Conservation (phyloP, 805 yeast species). For the Barnettozyma pratensis region DNA sequence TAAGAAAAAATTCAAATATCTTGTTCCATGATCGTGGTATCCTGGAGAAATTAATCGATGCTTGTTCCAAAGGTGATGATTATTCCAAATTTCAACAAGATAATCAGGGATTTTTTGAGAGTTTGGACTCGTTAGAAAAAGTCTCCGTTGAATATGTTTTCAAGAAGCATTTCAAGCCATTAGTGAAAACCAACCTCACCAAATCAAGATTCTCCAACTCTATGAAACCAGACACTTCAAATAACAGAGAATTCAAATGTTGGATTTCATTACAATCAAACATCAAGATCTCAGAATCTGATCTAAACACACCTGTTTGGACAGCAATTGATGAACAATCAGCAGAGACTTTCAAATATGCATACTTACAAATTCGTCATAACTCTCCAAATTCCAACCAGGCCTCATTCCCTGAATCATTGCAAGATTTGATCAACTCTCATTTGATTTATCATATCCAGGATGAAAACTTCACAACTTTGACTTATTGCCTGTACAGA, state of each 20-base stretch:
- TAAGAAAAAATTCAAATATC: constrained; percentile 34
- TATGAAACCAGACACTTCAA: not conserved
- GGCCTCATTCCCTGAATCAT: constrained; percentile 14
- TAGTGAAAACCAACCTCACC: constrained; percentile 13
- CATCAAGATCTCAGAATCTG: constrained; percentile 12
- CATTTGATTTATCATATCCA: constrained; percentile 42
- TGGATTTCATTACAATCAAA: constrained; percentile 24
- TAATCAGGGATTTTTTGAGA: constrained; percentile 7
- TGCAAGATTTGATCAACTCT: constrained; percentile 37
- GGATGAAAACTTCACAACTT: constrained; percentile 33
- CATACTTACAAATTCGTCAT: constrained; percentile 45
- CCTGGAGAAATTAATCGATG: constrained; percentile 10
- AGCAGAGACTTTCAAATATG: constrained; percentile 37
- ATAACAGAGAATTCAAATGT: constrained; percentile 10
- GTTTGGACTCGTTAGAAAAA: constrained; percentile 21
- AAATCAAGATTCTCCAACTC: constrained; percentile 20
- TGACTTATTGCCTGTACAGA: constrained; percentile 25
- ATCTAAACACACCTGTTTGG: constrained; percentile 13
- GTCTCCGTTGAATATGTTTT: constrained; percentile 26
- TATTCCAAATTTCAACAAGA: constrained; percentile 11
- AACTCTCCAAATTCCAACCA: constrained; percentile 28
- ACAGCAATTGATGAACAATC: constrained; percentile 10
- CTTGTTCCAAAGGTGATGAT: constrained; percentile 7
- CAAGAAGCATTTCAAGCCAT: constrained; percentile 21
- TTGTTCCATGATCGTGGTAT: constrained; percentile 10